Evolutionary conservation across 1,139 yeast genomes (phyloP).

Genomic region (Yamadazyma friedrichii): DNA sequence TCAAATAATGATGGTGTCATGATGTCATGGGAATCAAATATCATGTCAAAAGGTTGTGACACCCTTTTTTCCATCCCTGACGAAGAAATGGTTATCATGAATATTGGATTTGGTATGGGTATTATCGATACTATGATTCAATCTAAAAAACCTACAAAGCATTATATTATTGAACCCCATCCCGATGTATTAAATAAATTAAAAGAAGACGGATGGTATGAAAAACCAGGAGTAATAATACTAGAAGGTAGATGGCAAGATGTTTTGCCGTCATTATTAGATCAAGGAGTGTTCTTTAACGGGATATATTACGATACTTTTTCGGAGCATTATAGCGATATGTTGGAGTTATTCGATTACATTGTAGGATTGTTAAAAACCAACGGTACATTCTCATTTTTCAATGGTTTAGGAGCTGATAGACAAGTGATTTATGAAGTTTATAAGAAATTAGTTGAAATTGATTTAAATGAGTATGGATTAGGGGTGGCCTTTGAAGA

Average conservation of each 20-base stretch:
- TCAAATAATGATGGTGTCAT: slow-evolving; percentile 84
- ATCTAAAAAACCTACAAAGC: slow-evolving; percentile 55
- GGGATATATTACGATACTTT: slow-evolving; percentile 94
- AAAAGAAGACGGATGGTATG: slow-evolving; percentile 80
- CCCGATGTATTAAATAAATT: slow-evolving; percentile 80
- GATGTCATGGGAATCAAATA: slow-evolving; percentile 94
- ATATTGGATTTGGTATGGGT: slow-evolving; percentile 97
- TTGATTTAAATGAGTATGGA: slow-evolving; percentile 81
- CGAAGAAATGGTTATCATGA: slow-evolving; percentile 54
- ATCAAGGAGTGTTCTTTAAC: slow-evolving; percentile 72
- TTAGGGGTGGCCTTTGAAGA: slow-evolving; percentile 54
- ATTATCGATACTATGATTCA: slow-evolving; percentile 83
- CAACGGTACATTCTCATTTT: slow-evolving; percentile 80
- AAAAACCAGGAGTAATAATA: slow-evolving; percentile 66
- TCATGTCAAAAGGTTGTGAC: slow-evolving; percentile 80
- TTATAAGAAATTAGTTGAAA: slow-evolving; percentile 74
- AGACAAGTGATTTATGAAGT: slow-evolving; percentile 87
- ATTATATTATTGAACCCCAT: slow-evolving; percentile 92
- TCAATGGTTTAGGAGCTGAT: slow-evolving; percentile 97
- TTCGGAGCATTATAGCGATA: slow-evolving; percentile 81
- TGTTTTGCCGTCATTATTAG: slow-evolving; percentile 61
- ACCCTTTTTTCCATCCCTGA: slow-evolving; percentile 50
- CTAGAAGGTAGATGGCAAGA: slow-evolving; percentile 94
- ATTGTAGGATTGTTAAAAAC: slow-evolving; percentile 83
- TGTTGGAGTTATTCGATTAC: slow-evolving; percentile 80